These are phyloP conservation scores for Ajuga chamaepitys DNA, from an alignment of 257 asterid genomes.

Conservation along the genomic window DNA sequence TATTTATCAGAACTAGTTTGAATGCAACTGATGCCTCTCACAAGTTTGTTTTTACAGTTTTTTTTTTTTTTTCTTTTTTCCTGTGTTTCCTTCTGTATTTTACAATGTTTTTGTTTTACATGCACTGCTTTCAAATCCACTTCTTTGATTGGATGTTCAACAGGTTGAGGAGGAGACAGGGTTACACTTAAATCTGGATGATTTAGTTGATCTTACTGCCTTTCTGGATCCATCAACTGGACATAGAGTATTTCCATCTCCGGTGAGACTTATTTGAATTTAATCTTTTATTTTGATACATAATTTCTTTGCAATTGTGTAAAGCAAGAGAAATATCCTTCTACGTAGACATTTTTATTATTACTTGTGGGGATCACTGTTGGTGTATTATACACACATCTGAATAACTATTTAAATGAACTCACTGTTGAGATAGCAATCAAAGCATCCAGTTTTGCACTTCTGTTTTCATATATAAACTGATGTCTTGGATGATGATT, in stretches of 20 bases:
- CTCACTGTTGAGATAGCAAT: too few relatives aligned
- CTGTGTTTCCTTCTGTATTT: background rate
- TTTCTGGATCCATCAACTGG: conserved; percentile 75
- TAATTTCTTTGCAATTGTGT: background rate
- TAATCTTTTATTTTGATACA: background rate
- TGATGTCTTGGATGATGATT: background rate
- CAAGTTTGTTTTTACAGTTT: background rate
- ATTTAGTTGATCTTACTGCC: conserved; percentile 75
- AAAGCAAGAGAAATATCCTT: background rate
- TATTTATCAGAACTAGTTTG: background rate
- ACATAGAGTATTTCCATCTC: conserved; percentile 66
- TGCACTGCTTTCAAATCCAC: background rate
- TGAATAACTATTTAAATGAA: too few relatives aligned
- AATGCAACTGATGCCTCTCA: background rate
- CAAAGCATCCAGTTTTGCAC: too few relatives aligned
- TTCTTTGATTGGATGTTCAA: conserved; percentile 11
- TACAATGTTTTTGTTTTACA: background rate
- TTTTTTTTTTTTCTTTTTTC: too few relatives aligned
- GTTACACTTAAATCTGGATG: conserved; percentile 52
- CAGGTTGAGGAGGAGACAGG: conserved; percentile 97
- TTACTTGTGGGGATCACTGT: background rate
- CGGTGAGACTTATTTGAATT: conserved; percentile 32
- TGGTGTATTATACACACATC: background rate
- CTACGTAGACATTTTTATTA: background rate
- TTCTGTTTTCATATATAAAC: background rate